A percentile compares a stretch with the other conserved stretches of the same genome.
These are phyloP conservation scores for Serendipita indica DNA, from an alignment of 768 basidiomycete genomes.

Conservation along the genomic window DNA sequence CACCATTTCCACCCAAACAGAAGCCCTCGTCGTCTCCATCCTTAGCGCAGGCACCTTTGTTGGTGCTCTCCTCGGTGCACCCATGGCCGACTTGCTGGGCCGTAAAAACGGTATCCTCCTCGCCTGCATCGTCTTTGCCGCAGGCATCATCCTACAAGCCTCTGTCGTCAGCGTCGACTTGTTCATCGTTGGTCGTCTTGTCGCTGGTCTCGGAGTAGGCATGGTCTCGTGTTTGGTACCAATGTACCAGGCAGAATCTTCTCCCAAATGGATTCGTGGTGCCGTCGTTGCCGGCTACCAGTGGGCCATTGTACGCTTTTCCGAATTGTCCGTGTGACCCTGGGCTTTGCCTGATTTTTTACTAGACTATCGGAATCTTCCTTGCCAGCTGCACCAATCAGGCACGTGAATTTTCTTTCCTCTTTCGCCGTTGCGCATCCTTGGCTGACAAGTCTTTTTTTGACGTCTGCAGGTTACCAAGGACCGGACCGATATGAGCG, in stretches of 20 bases:
- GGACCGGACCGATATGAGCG: conserved; percentile 20
- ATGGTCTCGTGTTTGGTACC: conserved; percentile 20
- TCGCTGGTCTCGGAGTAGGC: conserved; percentile 21
- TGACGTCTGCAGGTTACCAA: too few relatives aligned
- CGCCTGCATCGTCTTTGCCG: conserved; percentile 14
- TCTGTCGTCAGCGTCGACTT: conserved; percentile 18
- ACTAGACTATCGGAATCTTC: conserved; percentile 4
- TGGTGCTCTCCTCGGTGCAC: conserved; percentile 15
- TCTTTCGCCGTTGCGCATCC: too few relatives aligned
- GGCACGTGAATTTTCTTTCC: too few relatives aligned
- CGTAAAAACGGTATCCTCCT: conserved; percentile 13
- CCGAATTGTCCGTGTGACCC: conserved; percentile 16
- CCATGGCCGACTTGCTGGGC: conserved; percentile 12
- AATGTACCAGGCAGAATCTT: conserved; percentile 20
- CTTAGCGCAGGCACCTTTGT: conserved; percentile 28
- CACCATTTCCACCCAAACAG: conserved; percentile 18
- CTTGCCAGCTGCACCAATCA: conserved; percentile 13
- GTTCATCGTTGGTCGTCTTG: conserved; percentile 19
- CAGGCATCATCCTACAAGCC: too few relatives aligned
- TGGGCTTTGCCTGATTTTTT: conserved; percentile 13
- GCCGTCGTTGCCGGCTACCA: conserved; percentile 26
- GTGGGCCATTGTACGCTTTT: conserved; percentile 25
- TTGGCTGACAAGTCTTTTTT: too few relatives aligned
- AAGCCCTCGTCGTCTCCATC: conserved; percentile 26
- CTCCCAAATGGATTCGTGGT: conserved; percentile 25